Percentiles rank a stretch among this genome's conserved stretches.
Conservation (phyloP, 2,329 filamentous ascomycete genomes). For the Allantophomopsis cytisporea region DNA sequence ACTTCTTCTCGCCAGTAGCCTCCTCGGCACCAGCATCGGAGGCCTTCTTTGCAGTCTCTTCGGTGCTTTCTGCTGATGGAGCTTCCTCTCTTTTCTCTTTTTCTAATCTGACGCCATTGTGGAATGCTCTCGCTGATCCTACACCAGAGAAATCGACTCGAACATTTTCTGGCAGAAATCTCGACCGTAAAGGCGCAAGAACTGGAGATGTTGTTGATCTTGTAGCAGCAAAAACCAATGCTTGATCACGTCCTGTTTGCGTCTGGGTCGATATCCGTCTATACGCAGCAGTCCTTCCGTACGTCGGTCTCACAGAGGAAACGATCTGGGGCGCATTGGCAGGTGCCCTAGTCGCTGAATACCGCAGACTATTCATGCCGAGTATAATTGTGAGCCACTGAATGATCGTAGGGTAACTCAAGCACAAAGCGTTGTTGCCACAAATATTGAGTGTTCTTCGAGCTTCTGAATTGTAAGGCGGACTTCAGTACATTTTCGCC, state of each 20-base stretch:
- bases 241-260: slow-evolving; percentile 7
- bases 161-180: slow-evolving; percentile 22
- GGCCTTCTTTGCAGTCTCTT: slow-evolving; percentile 4
- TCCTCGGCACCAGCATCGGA: slow-evolving; percentile 6
- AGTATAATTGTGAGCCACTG: no score
- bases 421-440: no score
- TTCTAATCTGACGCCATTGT: slow-evolving; percentile 10
- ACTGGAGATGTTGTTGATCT: slow-evolving; percentile 23
- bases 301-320: slow-evolving; percentile 17
- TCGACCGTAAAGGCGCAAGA: slow-evolving; percentile 21
- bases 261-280: slow-evolving; percentile 20
- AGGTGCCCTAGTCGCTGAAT: slow-evolving; percentile 11
- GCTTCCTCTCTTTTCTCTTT: slow-evolving; percentile 10
- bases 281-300: slow-evolving; percentile 15
- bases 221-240: slow-evolving; percentile 12
- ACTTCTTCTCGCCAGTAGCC: slow-evolving; percentile 9
- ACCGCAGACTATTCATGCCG: slow-evolving; percentile 16
- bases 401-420: slow-evolving; percentile 3
- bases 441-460: no score
- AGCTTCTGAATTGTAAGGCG: no score
- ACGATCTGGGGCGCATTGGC: slow-evolving; percentile 15
- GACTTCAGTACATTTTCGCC: no score
- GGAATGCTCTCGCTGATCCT: slow-evolving; percentile 9
- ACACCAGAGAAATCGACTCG: slow-evolving; percentile 3
- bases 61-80: slow-evolving; percentile 1